Evolutionary conservation across 148 eudicot genomes (phyloP).

Genomic region (Rhododendron ferrugineum): DNA sequence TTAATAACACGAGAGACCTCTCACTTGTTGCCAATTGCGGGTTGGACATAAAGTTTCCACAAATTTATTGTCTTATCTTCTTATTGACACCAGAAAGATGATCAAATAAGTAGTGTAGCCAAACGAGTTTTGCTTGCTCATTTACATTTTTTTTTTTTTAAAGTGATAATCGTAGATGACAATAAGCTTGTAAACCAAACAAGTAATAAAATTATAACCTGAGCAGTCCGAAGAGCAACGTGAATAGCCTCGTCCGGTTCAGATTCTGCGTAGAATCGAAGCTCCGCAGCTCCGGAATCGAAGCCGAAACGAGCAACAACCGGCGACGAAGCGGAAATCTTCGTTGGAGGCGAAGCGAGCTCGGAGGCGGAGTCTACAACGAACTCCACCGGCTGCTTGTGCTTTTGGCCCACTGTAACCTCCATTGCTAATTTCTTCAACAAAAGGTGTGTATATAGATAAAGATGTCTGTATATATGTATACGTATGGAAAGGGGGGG

Average conservation of each 20-base stretch:
- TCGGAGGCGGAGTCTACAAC: slow-evolving; percentile 25
- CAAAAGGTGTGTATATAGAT: neutral
- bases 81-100: neutral
- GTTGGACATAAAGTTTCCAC: too few species aligned
- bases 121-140: neutral
- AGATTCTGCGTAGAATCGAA: slow-evolving; percentile 32
- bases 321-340: slow-evolving; percentile 9
- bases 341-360: slow-evolving; percentile 17
- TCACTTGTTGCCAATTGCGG: too few species aligned
- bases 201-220: slow-evolving; percentile 24
- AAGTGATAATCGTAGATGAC: too few species aligned
- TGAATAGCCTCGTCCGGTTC: slow-evolving; percentile 16
- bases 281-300: slow-evolving; percentile 38
- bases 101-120: neutral
- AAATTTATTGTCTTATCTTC: neutral
- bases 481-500: too few species aligned
- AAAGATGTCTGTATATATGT: neutral
- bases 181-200: neutral
- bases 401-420: neutral
- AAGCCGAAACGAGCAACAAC: slow-evolving; percentile 33
- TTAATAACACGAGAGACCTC: too few species aligned
- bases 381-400: slow-evolving; percentile 15
- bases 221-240: slow-evolving; percentile 38
- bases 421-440: neutral
- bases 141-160: too few species aligned